These are phyloP conservation scores for Lunularia cruciata DNA, from an alignment of 225 moss, liverwort and hornwort species.

Conservation along the genomic window DNA sequence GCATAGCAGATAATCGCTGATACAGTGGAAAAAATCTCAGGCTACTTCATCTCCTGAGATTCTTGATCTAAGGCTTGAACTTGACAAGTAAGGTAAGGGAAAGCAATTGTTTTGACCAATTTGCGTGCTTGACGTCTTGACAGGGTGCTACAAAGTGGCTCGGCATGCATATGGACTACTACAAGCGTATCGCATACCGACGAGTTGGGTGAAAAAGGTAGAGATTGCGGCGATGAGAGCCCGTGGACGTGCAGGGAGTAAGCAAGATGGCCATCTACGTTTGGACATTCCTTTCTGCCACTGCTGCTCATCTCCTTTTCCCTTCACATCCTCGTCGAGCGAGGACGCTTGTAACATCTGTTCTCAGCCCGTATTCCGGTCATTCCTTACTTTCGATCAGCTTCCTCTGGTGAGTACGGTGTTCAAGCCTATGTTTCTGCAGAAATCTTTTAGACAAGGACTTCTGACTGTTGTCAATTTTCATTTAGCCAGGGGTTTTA, in stretches of 20 bases:
- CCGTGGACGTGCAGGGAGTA: slow-evolving; percentile 55
- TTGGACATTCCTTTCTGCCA: slow-evolving; percentile 69
- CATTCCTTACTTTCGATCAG: slow-evolving; percentile 84
- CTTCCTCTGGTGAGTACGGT: slow-evolving; percentile 81
- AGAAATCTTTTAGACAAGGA: no score
- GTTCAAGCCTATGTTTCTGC: no score
- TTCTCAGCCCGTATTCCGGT: slow-evolving; percentile 74
- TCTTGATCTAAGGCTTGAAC: no score
- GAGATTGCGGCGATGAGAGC: slow-evolving; percentile 74
- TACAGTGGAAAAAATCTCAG: no score
- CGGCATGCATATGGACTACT: slow-evolving; percentile 72
- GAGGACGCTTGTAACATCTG: slow-evolving; percentile 62
- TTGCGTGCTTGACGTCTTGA: no score
- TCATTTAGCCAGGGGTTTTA: not conserved
- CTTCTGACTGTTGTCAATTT: not conserved
- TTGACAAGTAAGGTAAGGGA: no score
- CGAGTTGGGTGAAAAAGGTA: slow-evolving; percentile 75
- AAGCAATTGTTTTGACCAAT: no score
- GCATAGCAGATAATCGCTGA: no score
- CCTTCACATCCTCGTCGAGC: slow-evolving; percentile 51
- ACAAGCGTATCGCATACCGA: slow-evolving; percentile 69
- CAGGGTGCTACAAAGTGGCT: slow-evolving; percentile 82
- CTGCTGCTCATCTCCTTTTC: slow-evolving; percentile 66
- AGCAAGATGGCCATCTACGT: slow-evolving; percentile 41
- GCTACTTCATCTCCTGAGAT: no score